Evolutionary conservation across 164 flowering plant genomes (phyloP).

Genomic region (Amborella trichopoda): DNA sequence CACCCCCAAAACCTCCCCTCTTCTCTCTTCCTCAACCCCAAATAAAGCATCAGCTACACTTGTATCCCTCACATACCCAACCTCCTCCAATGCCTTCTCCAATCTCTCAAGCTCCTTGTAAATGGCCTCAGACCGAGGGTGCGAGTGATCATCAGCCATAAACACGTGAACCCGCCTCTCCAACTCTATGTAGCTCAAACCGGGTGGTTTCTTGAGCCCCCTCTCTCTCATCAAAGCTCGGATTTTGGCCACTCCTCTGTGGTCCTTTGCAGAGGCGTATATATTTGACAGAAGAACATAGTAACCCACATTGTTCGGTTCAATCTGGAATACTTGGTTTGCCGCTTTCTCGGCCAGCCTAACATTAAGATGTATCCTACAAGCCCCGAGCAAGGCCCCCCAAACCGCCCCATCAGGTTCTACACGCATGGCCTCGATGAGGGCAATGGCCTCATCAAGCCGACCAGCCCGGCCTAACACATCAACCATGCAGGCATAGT

Average conservation of each 20-base stretch:
- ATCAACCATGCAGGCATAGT: slow-evolving; percentile 78
- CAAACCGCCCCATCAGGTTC: slow-evolving; percentile 84
- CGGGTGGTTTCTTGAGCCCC: slow-evolving; percentile 70
- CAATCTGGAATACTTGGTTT: slow-evolving; percentile 42
- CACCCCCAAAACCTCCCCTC: slow-evolving; percentile 14
- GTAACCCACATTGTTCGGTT: slow-evolving; percentile 70
- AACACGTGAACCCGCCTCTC: slow-evolving; percentile 52
- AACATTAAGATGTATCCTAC: slow-evolving; percentile 59
- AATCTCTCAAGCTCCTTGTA: slow-evolving; percentile 42
- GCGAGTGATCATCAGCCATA: slow-evolving; percentile 53
- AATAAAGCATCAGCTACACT: not conserved
- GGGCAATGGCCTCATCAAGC: slow-evolving; percentile 42
- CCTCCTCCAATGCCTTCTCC: slow-evolving; percentile 28
- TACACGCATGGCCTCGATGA: slow-evolving; percentile 45
- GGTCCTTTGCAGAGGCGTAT: slow-evolving; percentile 36
- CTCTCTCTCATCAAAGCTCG: slow-evolving; percentile 62
- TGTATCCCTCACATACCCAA: slow-evolving; percentile 2
- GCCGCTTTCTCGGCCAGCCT: slow-evolving; percentile 74
- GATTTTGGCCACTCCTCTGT: slow-evolving; percentile 43
- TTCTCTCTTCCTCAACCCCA: slow-evolving; percentile 12
- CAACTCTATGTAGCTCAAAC: slow-evolving; percentile 68
- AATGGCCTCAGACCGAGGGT: slow-evolving; percentile 51
- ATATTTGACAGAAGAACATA: slow-evolving; percentile 73
- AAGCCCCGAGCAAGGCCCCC: slow-evolving; percentile 87
- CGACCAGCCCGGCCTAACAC: slow-evolving; percentile 84